Evolutionary conservation across 768 basidiomycete species (phyloP).

Genomic region (Hericium erinaceus): DNA sequence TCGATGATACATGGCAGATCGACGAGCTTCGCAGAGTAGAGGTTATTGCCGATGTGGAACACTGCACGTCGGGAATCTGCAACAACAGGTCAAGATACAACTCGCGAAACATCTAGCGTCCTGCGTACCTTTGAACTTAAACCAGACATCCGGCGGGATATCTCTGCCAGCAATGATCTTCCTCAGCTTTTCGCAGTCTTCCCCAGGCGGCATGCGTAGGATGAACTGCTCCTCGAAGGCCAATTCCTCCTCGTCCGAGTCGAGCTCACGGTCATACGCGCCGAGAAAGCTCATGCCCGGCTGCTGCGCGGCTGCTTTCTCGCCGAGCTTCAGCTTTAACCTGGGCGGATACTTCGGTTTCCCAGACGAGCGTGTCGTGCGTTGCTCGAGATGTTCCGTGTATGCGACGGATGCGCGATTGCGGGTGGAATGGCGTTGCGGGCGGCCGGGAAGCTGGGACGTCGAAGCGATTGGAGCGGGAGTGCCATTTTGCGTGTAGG

Average conservation of each 20-base stretch:
- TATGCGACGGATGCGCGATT: constrained; percentile 17
- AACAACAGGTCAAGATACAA: neutral
- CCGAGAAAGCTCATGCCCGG: constrained; percentile 87
- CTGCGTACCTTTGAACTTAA: constrained; percentile 89
- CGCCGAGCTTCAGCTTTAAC: constrained; percentile 81
- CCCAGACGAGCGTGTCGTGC: constrained; percentile 29
- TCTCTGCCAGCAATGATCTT: constrained; percentile 79
- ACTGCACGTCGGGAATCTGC: constrained; percentile 85
- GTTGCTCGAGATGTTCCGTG: constrained; percentile 22
- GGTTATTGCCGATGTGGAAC: constrained; percentile 75
- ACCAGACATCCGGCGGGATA: constrained; percentile 77
- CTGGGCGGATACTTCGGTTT: constrained; percentile 47
- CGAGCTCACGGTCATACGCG: constrained; percentile 86
- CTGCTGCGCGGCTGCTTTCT: constrained; percentile 70
- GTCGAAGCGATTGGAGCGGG: constrained; percentile 2
- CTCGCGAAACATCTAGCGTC: neutral
- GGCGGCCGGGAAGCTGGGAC: constrained; percentile 11
- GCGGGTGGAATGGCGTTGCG: constrained; percentile 12
- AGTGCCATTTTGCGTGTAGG: constrained; percentile 22
- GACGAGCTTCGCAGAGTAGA: constrained; percentile 88
- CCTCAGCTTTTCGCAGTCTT: constrained; percentile 68
- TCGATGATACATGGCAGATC: constrained; percentile 93
- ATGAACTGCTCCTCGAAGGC: constrained; percentile 98
- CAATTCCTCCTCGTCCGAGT: constrained; percentile 91
- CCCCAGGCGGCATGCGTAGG: constrained; percentile 77